phyloP scores from a whole-genome alignment of 139 green algal genomes.

The Eudorina sp. region DNA sequence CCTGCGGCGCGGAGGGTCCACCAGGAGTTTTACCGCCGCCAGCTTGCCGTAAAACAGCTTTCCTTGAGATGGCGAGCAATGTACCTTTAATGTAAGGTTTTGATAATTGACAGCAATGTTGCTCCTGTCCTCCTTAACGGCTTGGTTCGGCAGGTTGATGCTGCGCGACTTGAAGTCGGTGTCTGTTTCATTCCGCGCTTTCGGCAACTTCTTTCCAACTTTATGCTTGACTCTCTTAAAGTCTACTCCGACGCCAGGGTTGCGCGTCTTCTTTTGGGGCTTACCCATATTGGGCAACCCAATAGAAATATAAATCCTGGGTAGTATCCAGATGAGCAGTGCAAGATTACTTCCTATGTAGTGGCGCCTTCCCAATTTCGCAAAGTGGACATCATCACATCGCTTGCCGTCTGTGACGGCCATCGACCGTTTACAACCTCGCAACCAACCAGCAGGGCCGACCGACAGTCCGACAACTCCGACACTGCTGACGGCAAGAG shows the following conservation, averaged over 20 bases:
- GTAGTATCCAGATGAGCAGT: too few species aligned
- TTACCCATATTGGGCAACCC: too few species aligned
- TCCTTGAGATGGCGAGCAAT: neutral
- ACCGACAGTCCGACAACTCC: too few species aligned
- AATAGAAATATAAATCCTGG: too few species aligned
- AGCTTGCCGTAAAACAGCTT: neutral
- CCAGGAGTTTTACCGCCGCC: neutral
- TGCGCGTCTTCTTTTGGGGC: conserved; percentile 62
- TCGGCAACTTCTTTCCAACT: conserved; percentile 87
- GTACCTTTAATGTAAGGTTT: conserved; percentile 87
- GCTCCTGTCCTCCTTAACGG: conserved; percentile 70
- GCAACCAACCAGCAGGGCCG: too few species aligned
- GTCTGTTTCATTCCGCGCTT: conserved; percentile 87
- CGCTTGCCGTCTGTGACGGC: too few species aligned
- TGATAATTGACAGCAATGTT: conserved; percentile 76
- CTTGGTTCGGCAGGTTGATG: conserved; percentile 85
- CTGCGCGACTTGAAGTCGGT: conserved; percentile 74
- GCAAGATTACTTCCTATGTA: too few species aligned
- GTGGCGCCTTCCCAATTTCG: too few species aligned
- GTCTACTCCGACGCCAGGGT: conserved; percentile 87
- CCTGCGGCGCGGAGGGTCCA: conserved; percentile 60
- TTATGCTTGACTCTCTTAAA: conserved; percentile 90
- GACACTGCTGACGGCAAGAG: too few species aligned
- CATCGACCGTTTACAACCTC: too few species aligned
- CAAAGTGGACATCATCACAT: too few species aligned